Evolutionary conservation across 2,329 filamentous ascomycete genomes (phyloP), one percentile per base, ranked within the genome.

Genomic region (Graphilbum ipis-grandicollis): DNA sequence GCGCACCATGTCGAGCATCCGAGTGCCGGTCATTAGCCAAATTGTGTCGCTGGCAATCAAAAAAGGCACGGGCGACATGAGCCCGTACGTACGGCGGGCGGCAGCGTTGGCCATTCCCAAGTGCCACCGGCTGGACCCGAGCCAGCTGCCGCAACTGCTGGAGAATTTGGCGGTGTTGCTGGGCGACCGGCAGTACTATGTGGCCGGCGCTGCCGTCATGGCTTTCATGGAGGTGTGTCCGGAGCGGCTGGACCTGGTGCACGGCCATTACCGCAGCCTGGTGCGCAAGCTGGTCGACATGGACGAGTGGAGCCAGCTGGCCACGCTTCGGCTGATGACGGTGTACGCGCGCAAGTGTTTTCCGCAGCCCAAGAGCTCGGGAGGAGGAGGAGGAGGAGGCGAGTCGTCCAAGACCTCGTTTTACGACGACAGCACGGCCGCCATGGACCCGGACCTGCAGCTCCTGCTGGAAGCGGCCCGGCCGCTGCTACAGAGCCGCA

Each of bases 271-370:
- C 57, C 74, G 83, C 35, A 66, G 71, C 26, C 61, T 98, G 43
- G 76, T 93, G 43, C 82, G 75, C 54, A 93, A 94, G 62, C 61
- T 96, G 36, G 84, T 94, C 19, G 90, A 98, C 52, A 98, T 98
- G 90, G 90, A 98, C 51, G 90, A 98, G 58, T 98, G 90, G 90
- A 81, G 85, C 31, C 90, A 98, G 57, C 56, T 96, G 37, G 79
- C 84, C 2, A 81, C 81, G 3, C 52, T 98, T 47, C 71, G 75
- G 29, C 62, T 98, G 44, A 77, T 96, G 72, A 78, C 80, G 2
- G 62, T 75, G 18, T 98, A 98, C 54, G 75, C 82, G 2, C 73
- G 90, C 38, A 80, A 72, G 51, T 94, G 84, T 54, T 98, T 98
- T 47, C 86, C 90, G 0, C 66, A 68, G 38, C 68, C 18, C n/a